A percentile compares a stretch with the other conserved stretches of the same genome.
Conservation (phyloP, 1,139 yeast species). For the Candida mesenterica region DNA sequence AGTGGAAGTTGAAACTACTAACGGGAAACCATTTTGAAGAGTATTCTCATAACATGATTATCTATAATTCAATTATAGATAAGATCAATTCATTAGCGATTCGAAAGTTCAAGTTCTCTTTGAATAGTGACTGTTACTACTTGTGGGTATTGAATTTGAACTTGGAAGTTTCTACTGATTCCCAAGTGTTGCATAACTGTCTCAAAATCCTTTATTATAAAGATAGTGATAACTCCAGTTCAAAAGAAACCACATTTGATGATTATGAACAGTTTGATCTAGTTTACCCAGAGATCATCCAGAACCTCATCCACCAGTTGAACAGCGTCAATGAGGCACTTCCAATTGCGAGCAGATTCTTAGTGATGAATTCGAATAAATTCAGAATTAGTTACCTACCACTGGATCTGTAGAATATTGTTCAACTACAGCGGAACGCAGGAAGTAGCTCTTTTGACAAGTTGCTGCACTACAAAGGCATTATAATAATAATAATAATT, state of each 20-base stretch:
- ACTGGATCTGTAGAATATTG: not conserved
- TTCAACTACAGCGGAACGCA: too few relatives aligned
- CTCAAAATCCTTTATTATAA: slow-evolving; percentile 19
- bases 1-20: slow-evolving; percentile 55
- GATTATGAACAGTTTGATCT: slow-evolving; percentile 20
- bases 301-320: slow-evolving; percentile 26
- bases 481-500: too few relatives aligned
- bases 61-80: slow-evolving; percentile 42
- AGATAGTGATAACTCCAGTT: slow-evolving; percentile 7
- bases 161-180: slow-evolving; percentile 16
- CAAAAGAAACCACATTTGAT: slow-evolving; percentile 7
- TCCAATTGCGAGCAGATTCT: slow-evolving; percentile 28
- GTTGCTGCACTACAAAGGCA: not conserved
- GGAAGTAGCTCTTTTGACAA: not conserved
- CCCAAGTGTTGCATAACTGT: slow-evolving; percentile 11
- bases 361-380: slow-evolving; percentile 9
- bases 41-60: slow-evolving; percentile 34
- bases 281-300: slow-evolving; percentile 14
- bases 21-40: slow-evolving; percentile 20
- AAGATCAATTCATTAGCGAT: slow-evolving; percentile 47
- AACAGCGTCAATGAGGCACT: slow-evolving; percentile 23
- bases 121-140: slow-evolving; percentile 12
- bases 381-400: slow-evolving; percentile 16
- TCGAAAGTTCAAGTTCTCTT: slow-evolving; percentile 42
- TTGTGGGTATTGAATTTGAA: slow-evolving; percentile 25